These are phyloP conservation scores for Oemleria cerasiformis DNA, from an alignment of 306 rosid species.

Conservation along the genomic window DNA sequence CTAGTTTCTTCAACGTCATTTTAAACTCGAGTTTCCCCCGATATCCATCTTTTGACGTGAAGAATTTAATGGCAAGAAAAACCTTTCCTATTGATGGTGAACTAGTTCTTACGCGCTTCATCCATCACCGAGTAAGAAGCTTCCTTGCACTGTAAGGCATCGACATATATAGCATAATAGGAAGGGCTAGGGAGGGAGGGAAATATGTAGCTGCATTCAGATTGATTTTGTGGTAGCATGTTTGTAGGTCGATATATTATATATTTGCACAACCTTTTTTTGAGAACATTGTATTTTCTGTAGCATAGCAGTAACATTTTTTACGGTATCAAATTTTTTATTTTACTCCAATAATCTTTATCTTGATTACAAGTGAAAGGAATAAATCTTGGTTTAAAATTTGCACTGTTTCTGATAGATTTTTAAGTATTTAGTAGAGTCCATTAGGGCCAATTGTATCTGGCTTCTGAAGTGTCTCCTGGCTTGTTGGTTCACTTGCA, in stretches of 20 bases:
- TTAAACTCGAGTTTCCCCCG: neutral
- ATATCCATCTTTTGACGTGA: neutral
- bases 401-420: neutral
- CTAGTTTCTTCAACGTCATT: conserved; percentile 32
- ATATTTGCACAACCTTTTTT: neutral
- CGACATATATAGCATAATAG: no score
- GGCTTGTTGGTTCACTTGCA: neutral
- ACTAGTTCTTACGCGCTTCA: neutral
- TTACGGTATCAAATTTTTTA: neutral
- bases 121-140: conserved; percentile 2
- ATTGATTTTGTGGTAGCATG: neutral
- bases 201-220: neutral
- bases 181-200: neutral
- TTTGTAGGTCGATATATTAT: neutral
- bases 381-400: neutral
- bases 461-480: neutral
- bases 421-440: neutral
- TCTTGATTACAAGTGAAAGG: neutral
- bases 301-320: neutral
- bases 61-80: neutral
- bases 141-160: neutral
- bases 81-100: neutral
- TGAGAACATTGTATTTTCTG: neutral
- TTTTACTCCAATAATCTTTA: neutral
- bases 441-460: neutral